A percentile compares a stretch with the other conserved stretches of the same genome.
Evolutionary conservation across 192 early-diverging fungal species (phyloP).

Genomic region (Kickxella alabastrina): DNA sequence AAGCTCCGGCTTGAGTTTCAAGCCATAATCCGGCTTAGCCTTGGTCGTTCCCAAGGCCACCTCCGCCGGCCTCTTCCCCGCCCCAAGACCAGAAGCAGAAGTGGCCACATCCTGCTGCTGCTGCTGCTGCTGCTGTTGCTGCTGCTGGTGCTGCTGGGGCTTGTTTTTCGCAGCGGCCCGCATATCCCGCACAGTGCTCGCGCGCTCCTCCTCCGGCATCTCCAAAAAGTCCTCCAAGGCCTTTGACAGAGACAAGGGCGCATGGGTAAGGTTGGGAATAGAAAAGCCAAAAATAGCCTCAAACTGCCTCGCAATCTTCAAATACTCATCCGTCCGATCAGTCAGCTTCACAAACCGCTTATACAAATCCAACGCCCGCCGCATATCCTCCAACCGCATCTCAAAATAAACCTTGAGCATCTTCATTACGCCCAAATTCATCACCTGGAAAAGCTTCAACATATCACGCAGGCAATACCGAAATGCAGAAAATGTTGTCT

Average conservation of each 20-base stretch:
- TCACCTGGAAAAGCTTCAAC: conserved; percentile 56
- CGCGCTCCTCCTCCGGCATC: conserved; percentile 37
- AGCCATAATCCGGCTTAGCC: conserved; percentile 43
- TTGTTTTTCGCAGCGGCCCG: conserved; percentile 21
- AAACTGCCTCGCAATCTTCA: conserved; percentile 48
- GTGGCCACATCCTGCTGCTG: background rate
- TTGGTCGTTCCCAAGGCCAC: background rate
- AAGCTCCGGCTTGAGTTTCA: conserved; percentile 46
- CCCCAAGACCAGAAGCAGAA: background rate
- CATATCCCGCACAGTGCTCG: conserved; percentile 22
- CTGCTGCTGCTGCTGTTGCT: no score
- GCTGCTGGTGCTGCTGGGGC: conserved; percentile 1
- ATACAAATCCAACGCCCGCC: conserved; percentile 50
- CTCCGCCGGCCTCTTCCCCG: background rate
- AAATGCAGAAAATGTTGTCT: conserved; percentile 51
- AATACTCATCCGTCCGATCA: conserved; percentile 49
- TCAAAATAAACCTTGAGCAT: conserved; percentile 57
- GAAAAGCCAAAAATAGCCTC: conserved; percentile 49
- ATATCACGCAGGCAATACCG: conserved; percentile 51
- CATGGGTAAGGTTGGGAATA: conserved; percentile 51
- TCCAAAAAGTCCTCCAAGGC: conserved; percentile 52
- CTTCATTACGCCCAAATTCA: conserved; percentile 56
- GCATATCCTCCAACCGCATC: conserved; percentile 49
- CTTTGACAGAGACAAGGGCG: conserved; percentile 50
- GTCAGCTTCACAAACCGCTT: conserved; percentile 55